Conservation (phyloP, 108 stramenopile species). For the Conticribra guillardii region DNA sequence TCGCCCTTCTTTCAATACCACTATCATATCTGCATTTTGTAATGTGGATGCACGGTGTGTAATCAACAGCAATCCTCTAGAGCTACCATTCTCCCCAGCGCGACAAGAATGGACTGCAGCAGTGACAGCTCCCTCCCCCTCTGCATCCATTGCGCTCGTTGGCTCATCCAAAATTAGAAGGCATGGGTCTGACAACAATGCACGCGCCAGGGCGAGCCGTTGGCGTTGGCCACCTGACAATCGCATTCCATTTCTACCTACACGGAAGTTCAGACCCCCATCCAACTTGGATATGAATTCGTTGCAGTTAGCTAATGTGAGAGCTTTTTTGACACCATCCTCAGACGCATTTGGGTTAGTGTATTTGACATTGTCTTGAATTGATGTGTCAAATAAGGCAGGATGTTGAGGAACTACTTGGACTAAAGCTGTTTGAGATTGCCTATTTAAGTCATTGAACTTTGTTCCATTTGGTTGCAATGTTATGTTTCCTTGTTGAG, state of each 20-base stretch:
- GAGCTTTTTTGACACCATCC: slow-evolving; percentile 56
- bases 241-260: slow-evolving; percentile 86
- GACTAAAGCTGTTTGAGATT: slow-evolving; percentile 62
- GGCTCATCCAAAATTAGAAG: slow-evolving; percentile 94
- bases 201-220: slow-evolving; percentile 93
- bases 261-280: slow-evolving; percentile 76
- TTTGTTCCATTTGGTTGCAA: slow-evolving; percentile 44
- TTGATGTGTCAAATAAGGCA: slow-evolving; percentile 74
- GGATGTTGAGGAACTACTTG: slow-evolving; percentile 95
- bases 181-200: slow-evolving; percentile 86
- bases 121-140: slow-evolving; percentile 74
- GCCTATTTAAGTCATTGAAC: slow-evolving; percentile 53
- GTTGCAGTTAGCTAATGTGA: slow-evolving; percentile 70
- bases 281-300: slow-evolving; percentile 73
- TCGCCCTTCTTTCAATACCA: slow-evolving; percentile 74
- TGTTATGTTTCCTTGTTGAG: slow-evolving; percentile 56
- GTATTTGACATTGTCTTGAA: slow-evolving; percentile 85
- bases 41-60: slow-evolving; percentile 77
- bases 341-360: slow-evolving; percentile 60
- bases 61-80: slow-evolving; percentile 68
- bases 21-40: slow-evolving; percentile 63
- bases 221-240: slow-evolving; percentile 96
- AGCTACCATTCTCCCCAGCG: slow-evolving; percentile 24
- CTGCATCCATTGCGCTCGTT: slow-evolving; percentile 73
- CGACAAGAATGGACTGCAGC: slow-evolving; percentile 74